Evolutionary conservation across 768 basidiomycete species (phyloP), one percentile per base, ranked within the genome.

Genomic region (Boletus edulis): DNA sequence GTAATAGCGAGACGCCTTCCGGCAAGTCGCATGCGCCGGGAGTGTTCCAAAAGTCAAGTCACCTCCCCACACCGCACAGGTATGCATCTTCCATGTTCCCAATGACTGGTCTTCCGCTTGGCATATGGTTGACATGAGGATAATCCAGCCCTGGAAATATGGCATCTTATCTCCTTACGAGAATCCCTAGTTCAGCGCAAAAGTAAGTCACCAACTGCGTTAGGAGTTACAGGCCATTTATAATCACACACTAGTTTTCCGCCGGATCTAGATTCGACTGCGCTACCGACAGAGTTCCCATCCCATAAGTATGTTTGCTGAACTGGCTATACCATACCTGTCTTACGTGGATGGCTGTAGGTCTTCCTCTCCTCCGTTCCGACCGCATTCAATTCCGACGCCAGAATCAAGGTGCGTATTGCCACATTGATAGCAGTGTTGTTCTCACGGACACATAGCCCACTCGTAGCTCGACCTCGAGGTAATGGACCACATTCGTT

Each of bases 61-160:
- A 70, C 46, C 59, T 72, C 32, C 70, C 70, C 14, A 70, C 69
- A 14, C 70, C 69, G 9, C 66, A 66, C 18, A 70, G 70, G 69
- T 68, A 55, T 34, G 67, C 14, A 15, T 48, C 22, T 22, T 22
- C 22, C 22, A 22, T 22, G 3, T 22, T 22, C 40, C 43, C 29
- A 46, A 42, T 17, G 8, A 44, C 32, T 49, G 50, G 35, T 32
- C n/a, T 52, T 20, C n/a, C n/a, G 35, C 29, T 48, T 18, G 47
- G 24, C 35, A 37, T 46, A 49, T 55, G 42, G 15, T 46, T 63
- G 22, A 69, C 57, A 39, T n/a, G 41, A 47, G 48, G 41, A 34
- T 54, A 31, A 54, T 54, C 46, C 43, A 76, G 75, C 51, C 74
- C 75, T 20, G 68, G 61, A 59, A 70, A 71, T 54, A 47, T 72